Evolutionary conservation across 208 protist species (phyloP), one percentile per base, ranked within the genome.

Genomic region (Trypanosomatidae sp.): DNA sequence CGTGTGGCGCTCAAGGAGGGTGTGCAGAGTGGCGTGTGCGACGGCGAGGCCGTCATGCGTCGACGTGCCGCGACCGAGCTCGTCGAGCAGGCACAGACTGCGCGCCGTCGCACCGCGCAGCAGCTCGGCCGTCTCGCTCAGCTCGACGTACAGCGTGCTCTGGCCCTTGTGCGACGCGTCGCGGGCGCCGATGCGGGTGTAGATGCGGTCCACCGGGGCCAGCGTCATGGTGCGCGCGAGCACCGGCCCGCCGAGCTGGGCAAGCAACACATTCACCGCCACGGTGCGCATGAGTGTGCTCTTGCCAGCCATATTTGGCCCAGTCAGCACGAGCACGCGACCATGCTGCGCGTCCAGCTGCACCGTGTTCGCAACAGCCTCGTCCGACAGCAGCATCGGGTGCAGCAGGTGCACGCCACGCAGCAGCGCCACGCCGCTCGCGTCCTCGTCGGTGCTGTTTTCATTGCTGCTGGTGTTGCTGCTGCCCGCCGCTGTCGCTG

Each of bases 221-320:
- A 88, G 24, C n/a, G 27, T 30, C 66, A 89, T 71, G 15, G 27
- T 44, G n/a, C 33, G 27, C 22, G 94, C 71, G 26, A 93, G 73
- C 24, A 98, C 88, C 19, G 65, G 90, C 25, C 96, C 97, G n/a
- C 98, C 97, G 27, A 99, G 58, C 55, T 99, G 97, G 3, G 95
- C 96, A 42, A 98, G 55, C 10, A 99, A 66, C 0, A 97, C 69
- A 22, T 88, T 85, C 7, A 97, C 53, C 32, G 93, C 96, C 15
- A 93, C 70, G n/a, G 92, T 94, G 27, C 96, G 73, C 56, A 98
- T 95, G 15, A 98, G 57, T 0, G 95, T 98, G 33, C 89, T 97
- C 64, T 99, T 99, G 25, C 97, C 97, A 13, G 96, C 97, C 96
- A 99, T 99, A 59, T 99, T 99, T 3, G 97, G 97, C 6, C 97